Conservation (phyloP, 306 rosid genomes). For the Castanea mollissima region DNA sequence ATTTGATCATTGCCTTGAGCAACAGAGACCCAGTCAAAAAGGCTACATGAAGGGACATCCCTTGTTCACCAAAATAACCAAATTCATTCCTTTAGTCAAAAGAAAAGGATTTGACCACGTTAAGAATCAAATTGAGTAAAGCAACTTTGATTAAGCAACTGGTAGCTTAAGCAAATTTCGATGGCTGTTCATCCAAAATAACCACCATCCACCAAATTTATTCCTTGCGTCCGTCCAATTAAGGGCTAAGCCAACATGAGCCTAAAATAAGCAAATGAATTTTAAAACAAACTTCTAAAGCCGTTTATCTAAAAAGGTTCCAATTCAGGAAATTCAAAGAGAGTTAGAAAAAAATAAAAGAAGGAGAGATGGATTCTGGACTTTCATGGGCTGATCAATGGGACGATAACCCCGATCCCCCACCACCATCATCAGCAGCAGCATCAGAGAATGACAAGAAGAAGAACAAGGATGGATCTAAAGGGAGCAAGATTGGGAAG, state of each 20-base stretch:
- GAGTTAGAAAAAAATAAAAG: neutral
- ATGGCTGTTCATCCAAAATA: slow-evolving; percentile 6
- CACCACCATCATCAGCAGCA: slow-evolving; percentile 19
- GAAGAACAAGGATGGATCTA: slow-evolving; percentile 48
- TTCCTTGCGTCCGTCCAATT: neutral
- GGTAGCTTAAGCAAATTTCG: neutral
- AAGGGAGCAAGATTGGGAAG: slow-evolving; percentile 37
- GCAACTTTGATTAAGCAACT: slow-evolving; percentile 1
- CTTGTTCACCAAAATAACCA: neutral
- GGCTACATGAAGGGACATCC: neutral
- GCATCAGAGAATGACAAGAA: slow-evolving; percentile 44
- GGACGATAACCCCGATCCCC: slow-evolving; percentile 57
- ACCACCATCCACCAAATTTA: slow-evolving; percentile 18
- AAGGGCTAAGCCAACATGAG: slow-evolving; percentile 1
- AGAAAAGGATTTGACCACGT: neutral
- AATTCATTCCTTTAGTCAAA: neutral
- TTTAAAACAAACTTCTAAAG: neutral
- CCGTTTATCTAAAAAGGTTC: neutral
- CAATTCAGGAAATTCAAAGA: neutral
- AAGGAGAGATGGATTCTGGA: slow-evolving; percentile 48
- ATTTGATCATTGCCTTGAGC: neutral
- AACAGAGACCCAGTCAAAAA: neutral
- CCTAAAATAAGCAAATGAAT: slow-evolving; percentile 17
- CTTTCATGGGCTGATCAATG: slow-evolving; percentile 78
- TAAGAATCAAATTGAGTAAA: slow-evolving; percentile 2